Evolutionary conservation across 2,329 filamentous ascomycete genomes (phyloP).

Genomic region (Aspergillus japonicus): DNA sequence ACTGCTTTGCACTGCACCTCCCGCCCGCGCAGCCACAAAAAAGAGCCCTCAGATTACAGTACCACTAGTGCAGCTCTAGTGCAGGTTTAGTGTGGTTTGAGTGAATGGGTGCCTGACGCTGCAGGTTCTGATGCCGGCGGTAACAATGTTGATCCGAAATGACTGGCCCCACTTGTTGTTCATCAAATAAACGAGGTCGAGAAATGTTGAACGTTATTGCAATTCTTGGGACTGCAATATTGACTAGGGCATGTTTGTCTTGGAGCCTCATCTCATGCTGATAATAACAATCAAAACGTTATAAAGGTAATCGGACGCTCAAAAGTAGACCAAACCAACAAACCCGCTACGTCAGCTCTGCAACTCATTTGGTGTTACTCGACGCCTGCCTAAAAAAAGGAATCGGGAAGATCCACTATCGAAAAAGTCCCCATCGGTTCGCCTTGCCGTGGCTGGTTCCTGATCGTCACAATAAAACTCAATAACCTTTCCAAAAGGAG

Average conservation of each 20-base stretch:
- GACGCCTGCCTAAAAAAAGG: slow-evolving; percentile 19
- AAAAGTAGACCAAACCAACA: neutral
- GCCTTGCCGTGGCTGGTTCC: neutral
- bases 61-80: neutral
- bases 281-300: too few species aligned
- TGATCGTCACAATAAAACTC: neutral
- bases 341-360: too few species aligned
- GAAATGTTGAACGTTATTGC: neutral
- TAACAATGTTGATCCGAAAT: slow-evolving; percentile 32
- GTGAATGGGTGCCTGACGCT: neutral
- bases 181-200: neutral
- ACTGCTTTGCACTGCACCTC: too few species aligned
- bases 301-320: too few species aligned
- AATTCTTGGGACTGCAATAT: neutral
- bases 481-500: neutral
- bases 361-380: neutral
- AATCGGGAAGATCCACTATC: slow-evolving; percentile 8
- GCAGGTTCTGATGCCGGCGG: slow-evolving; percentile 16
- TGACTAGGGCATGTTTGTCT: too few species aligned
- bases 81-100: neutral
- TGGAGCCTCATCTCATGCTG: too few species aligned
- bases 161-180: slow-evolving; percentile 19
- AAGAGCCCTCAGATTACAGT: slow-evolving; percentile 4
- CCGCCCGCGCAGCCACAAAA: slow-evolving; percentile 8
- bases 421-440: neutral